These are phyloP conservation scores for Pontederia paniculata DNA, from an alignment of 176 grass and related monocot species.

Conservation along the genomic window DNA sequence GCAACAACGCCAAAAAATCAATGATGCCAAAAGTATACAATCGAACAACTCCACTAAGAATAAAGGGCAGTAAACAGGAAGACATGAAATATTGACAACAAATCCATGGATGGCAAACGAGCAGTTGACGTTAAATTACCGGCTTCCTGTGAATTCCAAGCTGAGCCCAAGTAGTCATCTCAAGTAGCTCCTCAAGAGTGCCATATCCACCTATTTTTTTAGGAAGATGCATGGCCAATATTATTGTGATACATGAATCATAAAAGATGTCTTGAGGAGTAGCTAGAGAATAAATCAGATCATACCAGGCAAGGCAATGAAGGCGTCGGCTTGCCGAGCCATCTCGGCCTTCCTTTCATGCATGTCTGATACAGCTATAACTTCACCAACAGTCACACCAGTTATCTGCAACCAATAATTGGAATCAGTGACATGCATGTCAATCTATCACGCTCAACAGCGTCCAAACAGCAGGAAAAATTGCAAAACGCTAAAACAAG, in stretches of 20 bases:
- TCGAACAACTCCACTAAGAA: too few species aligned
- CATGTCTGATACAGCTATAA: conserved; percentile 77
- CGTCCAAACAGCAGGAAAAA: background rate
- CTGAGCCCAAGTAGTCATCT: background rate
- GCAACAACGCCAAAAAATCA: too few species aligned
- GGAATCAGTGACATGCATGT: background rate
- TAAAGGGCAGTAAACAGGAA: too few species aligned
- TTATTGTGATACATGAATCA: too few species aligned
- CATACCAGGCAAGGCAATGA: conserved; percentile 88
- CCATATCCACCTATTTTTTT: background rate
- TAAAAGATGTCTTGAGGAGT: too few species aligned
- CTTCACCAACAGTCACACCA: conserved; percentile 73
- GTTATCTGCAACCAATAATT: conserved; percentile 36
- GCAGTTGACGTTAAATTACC: background rate
- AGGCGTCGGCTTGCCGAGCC: conserved; percentile 77
- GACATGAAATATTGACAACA: too few species aligned
- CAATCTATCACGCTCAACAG: background rate
- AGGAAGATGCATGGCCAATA: background rate
- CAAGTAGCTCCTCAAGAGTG: background rate
- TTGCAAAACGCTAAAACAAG: background rate
- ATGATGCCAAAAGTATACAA: too few species aligned
- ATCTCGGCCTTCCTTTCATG: conserved; percentile 96
- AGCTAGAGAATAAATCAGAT: too few species aligned
- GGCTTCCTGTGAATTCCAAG: conserved; percentile 4
- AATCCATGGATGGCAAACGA: too few species aligned